Conservation (phyloP, 805 yeast genomes). For the Ogataea chonburiensis region DNA sequence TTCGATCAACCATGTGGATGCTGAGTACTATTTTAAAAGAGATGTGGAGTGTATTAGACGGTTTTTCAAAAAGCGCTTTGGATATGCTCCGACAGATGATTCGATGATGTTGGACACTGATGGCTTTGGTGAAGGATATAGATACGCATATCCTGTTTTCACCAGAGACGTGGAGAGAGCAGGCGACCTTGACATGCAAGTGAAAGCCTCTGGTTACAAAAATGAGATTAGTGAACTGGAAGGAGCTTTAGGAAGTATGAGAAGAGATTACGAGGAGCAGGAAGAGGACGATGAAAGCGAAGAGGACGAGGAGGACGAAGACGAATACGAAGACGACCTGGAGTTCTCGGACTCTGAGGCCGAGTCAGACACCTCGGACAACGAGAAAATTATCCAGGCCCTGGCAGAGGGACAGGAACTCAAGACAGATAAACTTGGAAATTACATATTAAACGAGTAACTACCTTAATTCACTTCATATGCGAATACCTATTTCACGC, state of each 20-base stretch:
- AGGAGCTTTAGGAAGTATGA: slow-evolving; percentile 68
- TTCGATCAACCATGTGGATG: slow-evolving; percentile 87
- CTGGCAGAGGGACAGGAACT: slow-evolving; percentile 62
- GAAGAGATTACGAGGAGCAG: slow-evolving; percentile 39
- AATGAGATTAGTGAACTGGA: slow-evolving; percentile 62
- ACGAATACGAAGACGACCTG: slow-evolving; percentile 35
- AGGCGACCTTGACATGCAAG: slow-evolving; percentile 75
- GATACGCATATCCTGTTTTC: slow-evolving; percentile 76
- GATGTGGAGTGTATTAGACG: slow-evolving; percentile 88
- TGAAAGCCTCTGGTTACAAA: slow-evolving; percentile 83
- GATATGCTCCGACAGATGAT: slow-evolving; percentile 69
- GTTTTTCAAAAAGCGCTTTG: slow-evolving; percentile 77
- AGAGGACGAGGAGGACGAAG: slow-evolving; percentile 38
- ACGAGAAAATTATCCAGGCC: slow-evolving; percentile 65
- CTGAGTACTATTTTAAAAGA: slow-evolving; percentile 82
- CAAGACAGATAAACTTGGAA: slow-evolving; percentile 81
- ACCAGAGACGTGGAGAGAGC: slow-evolving; percentile 68
- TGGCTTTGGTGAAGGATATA: slow-evolving; percentile 80
- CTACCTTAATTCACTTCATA: slow-evolving; percentile 14
- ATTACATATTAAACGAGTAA: slow-evolving; percentile 61
- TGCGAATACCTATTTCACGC: slow-evolving; percentile 26
- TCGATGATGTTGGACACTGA: slow-evolving; percentile 70
- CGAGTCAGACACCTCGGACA: slow-evolving; percentile 34
- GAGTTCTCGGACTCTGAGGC: slow-evolving; percentile 38
- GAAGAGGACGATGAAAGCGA: slow-evolving; percentile 33